Evolutionary conservation across 2,329 filamentous ascomycete genomes (phyloP).

Genomic region (Neonectria sp.): DNA sequence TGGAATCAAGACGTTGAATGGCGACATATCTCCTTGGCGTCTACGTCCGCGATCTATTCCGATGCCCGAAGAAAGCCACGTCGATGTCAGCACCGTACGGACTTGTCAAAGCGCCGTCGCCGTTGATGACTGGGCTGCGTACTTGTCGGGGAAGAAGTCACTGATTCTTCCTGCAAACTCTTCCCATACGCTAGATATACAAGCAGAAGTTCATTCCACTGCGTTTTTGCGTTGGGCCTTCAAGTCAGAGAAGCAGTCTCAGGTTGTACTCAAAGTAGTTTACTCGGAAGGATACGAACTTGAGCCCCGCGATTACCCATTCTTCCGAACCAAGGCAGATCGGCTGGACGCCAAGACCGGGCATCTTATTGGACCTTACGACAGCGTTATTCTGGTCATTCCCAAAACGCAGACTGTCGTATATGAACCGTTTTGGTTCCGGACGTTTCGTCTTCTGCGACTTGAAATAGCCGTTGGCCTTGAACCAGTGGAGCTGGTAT

Average conservation of each 20-base stretch:
- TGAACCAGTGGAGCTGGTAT: constrained; percentile 17
- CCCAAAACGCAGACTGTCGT: background rate
- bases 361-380: constrained; percentile 29
- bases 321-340: constrained; percentile 34
- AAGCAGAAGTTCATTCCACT: constrained; percentile 32
- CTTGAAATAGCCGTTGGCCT: constrained; percentile 27
- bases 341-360: constrained; percentile 24
- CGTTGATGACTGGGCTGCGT: constrained; percentile 8
- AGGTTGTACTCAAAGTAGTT: constrained; percentile 21
- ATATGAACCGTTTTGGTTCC: constrained; percentile 41
- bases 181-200: constrained; percentile 23
- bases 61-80: constrained; percentile 20
- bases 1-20: constrained; percentile 31
- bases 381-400: constrained; percentile 23
- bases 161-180: constrained; percentile 15
- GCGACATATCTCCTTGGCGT: constrained; percentile 32
- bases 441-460: constrained; percentile 35
- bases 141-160: constrained; percentile 8
- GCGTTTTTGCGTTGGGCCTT: constrained; percentile 30
- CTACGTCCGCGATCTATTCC: constrained; percentile 32
- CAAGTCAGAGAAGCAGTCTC: constrained; percentile 12
- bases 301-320: constrained; percentile 31
- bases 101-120: constrained; percentile 2
- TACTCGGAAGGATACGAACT: constrained; percentile 38
- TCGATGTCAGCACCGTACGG: constrained; percentile 13